Evolutionary conservation across 495 filamentous ascomycete species (phyloP).

Genomic region (Lepidopterella palustris): DNA sequence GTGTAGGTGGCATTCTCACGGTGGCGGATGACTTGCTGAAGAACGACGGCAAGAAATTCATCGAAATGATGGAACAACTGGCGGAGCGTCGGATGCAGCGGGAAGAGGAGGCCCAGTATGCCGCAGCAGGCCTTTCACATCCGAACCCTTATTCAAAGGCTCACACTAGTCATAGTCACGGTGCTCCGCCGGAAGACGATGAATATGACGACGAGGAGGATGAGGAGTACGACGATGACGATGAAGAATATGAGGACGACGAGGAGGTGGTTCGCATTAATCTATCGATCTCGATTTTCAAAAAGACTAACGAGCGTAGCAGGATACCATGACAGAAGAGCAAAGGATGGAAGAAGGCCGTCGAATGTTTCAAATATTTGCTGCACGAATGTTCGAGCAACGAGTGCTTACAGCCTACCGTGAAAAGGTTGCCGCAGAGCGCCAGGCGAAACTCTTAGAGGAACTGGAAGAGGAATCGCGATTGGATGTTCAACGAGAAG

Average conservation of each 20-base stretch:
- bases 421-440: conserved; percentile 90
- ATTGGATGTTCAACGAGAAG: conserved; percentile 67
- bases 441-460: conserved; percentile 83
- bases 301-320: conserved; percentile 31
- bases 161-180: conserved; percentile 49
- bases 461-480: conserved; percentile 81
- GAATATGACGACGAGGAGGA: conserved; percentile 74
- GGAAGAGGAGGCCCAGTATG: conserved; percentile 80
- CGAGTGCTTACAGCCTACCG: conserved; percentile 93
- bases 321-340: conserved; percentile 96
- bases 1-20: conserved; percentile 89
- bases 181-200: conserved; percentile 62
- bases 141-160: conserved; percentile 38
- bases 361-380: conserved; percentile 99
- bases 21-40: conserved; percentile 97
- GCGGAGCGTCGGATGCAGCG: conserved; percentile 95
- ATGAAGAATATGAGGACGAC: conserved; percentile 80
- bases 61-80: conserved; percentile 99
- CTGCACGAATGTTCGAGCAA: conserved; percentile 98
- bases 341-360: conserved; percentile 98
- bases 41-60: conserved; percentile 99
- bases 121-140: conserved; percentile 50
- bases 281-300: not conserved
- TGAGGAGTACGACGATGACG: conserved; percentile 82
- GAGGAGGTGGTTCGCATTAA: conserved; percentile 64